Base-by-base conservation (phyloP, 2,329 filamentous ascomycete species). In the Hymenoscyphus fraxineus region DNA sequence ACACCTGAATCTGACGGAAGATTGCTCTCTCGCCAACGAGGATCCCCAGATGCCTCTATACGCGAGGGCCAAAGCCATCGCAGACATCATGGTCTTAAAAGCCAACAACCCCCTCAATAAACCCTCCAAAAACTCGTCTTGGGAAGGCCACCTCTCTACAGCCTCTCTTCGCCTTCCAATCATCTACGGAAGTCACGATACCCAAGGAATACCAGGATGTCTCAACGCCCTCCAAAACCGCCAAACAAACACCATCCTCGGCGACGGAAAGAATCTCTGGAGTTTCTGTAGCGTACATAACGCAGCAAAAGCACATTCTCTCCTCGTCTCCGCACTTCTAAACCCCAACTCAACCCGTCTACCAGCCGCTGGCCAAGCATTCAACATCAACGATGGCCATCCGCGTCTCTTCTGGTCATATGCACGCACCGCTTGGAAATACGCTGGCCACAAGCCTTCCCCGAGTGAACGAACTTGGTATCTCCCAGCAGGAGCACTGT, bases 261-360 rank as follows among this genome's bases (percentile, higher is more conserved):
- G 60, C 2, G 60, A 61, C n/a, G 60, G 60, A 15, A 61, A 61
- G 32, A 61, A 61, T 57, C 16, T 61, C 6, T 61, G 60, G 60
- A 39, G 6, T 13, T 55, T 56, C 15, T 61, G 47, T n/a, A 61
- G 60, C 22, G 35, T 31, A 1, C 1, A 57, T 10, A 61, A 61
- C n/a, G 27, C 31, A 19, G 6, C 44, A 1, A 16, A 19, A 10
- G 27, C 31, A 13, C 44, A 55, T 39, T 38, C 35, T 3, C 32
- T 61, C 22, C 51, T 61, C 5, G 44, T 32, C 5, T 16, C 12
- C n/a, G 19, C 44, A 13, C 60, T 61, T 1, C 5, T 60, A 27
- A 12, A 38, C n/a, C 19, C 40, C 2, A 2, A n/a, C 10, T 3
- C 9, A 6, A 1, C 7, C 16, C 31, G 6, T 19, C 12, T 10